A percentile compares a stretch with the other conserved stretches of the same genome.
phyloP scores from a whole-genome alignment of 495 filamentous ascomycete species.

The Penicillium goetzii region DNA sequence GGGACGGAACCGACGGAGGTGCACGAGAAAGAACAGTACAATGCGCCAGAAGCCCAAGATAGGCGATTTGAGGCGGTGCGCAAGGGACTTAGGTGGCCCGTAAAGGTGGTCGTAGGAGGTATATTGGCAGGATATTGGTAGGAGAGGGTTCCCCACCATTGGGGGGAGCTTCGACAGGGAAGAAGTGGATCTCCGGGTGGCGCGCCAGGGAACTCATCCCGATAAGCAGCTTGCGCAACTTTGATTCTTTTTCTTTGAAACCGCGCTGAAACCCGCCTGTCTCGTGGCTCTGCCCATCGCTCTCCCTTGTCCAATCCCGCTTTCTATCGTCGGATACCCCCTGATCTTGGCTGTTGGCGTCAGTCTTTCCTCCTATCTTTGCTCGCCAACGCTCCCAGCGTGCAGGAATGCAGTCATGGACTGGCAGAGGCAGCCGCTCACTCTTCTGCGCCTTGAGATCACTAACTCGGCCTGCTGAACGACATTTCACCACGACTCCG shows the following conservation, averaged over 20 bases:
- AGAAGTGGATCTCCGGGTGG: slow-evolving; percentile 35
- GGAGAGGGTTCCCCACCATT: slow-evolving; percentile 40
- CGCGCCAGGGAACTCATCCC: slow-evolving; percentile 31
- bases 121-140: slow-evolving; percentile 38
- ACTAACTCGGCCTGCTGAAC: slow-evolving; percentile 27
- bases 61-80: not conserved
- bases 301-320: not conserved
- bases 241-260: slow-evolving; percentile 11
- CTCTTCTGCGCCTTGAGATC: slow-evolving; percentile 41
- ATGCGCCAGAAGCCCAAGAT: slow-evolving; percentile 2
- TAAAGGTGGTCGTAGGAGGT: slow-evolving; percentile 34
- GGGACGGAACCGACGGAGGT: slow-evolving; percentile 8
- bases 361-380: not conserved
- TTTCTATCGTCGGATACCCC: not conserved
- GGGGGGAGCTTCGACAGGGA: slow-evolving; percentile 25
- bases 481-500: slow-evolving; percentile 42
- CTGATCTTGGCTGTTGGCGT: not conserved
- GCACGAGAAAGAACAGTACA: not conserved
- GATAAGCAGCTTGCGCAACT: slow-evolving; percentile 30
- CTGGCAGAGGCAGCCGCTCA: slow-evolving; percentile 38
- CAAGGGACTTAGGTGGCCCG: slow-evolving; percentile 15
- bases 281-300: slow-evolving; percentile 1
- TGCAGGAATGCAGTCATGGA: slow-evolving; percentile 47
- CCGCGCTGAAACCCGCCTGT: slow-evolving; percentile 11
- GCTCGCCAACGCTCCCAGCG: not conserved